Percentiles rank a stretch among this genome's conserved stretches.
Evolutionary conservation across 441 rosid genomes (phyloP).

Genomic region (Euphorbia corollata): DNA sequence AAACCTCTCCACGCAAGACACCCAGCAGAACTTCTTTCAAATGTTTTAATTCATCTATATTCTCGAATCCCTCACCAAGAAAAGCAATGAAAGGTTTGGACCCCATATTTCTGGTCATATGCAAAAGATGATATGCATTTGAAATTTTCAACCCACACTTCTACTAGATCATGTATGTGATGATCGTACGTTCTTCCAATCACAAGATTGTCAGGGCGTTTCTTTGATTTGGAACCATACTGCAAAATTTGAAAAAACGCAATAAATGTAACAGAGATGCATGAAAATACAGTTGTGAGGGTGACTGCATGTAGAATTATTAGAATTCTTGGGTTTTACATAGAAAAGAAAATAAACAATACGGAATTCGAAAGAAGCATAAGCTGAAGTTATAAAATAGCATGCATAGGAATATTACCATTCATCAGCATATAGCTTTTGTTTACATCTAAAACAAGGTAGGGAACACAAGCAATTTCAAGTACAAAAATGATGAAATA

Average conservation of each 20-base stretch:
- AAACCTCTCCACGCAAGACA: slow-evolving; percentile 78
- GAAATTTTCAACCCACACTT: slow-evolving; percentile 83
- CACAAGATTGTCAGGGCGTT: slow-evolving; percentile 84
- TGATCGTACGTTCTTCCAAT: slow-evolving; percentile 78
- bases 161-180: slow-evolving; percentile 77
- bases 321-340: background rate
- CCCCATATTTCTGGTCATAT: slow-evolving; percentile 66
- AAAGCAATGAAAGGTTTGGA: slow-evolving; percentile 80
- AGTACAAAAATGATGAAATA: background rate
- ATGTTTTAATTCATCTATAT: slow-evolving; percentile 67
- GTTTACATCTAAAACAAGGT: background rate
- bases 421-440: too few relatives aligned
- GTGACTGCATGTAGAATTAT: background rate
- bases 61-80: slow-evolving; percentile 78
- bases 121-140: slow-evolving; percentile 49
- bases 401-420: too few relatives aligned
- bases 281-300: background rate
- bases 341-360: too few relatives aligned
- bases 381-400: too few relatives aligned
- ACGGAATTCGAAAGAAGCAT: too few relatives aligned
- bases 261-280: background rate
- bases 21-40: slow-evolving; percentile 79
- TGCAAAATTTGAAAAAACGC: slow-evolving; percentile 29
- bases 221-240: slow-evolving; percentile 88
- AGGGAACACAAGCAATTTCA: slow-evolving; percentile 3